These are phyloP conservation scores for Lobosporangium transversale DNA, from an alignment of 192 early-diverging fungal species.

Conservation along the genomic window DNA sequence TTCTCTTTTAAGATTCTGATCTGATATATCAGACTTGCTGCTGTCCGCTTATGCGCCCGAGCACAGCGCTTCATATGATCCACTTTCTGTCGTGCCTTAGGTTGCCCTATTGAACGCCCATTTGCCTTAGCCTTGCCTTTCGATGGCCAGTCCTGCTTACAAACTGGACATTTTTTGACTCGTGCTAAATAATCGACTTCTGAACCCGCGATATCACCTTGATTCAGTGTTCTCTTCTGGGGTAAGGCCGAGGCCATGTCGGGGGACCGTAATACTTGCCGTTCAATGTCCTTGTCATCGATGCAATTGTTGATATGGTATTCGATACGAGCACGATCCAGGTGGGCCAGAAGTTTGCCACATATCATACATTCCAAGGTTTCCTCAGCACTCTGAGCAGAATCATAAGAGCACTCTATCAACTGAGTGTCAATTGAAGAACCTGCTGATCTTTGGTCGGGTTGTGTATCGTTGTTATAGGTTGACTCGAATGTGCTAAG, in stretches of 20 bases:
- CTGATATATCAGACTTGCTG: slow-evolving; percentile 34
- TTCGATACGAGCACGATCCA: slow-evolving; percentile 27
- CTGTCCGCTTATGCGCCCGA: slow-evolving; percentile 21
- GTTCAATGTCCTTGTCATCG: slow-evolving; percentile 22
- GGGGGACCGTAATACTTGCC: slow-evolving; percentile 3
- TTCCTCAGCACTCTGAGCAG: neutral
- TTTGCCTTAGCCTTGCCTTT: slow-evolving; percentile 5
- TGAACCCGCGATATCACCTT: slow-evolving; percentile 15
- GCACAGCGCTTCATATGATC: slow-evolving; percentile 44
- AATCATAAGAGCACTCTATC: neutral
- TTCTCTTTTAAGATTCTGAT: slow-evolving; percentile 29
- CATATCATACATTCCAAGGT: slow-evolving; percentile 23
- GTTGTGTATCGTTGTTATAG: neutral
- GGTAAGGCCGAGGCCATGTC: neutral
- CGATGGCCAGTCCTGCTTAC: slow-evolving; percentile 31
- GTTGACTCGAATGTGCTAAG: neutral
- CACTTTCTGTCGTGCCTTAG: slow-evolving; percentile 27
- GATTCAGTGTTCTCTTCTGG: neutral
- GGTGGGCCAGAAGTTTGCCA: slow-evolving; percentile 23
- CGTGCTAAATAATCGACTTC: slow-evolving; percentile 32
- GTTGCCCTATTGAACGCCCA: neutral
- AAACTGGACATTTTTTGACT: slow-evolving; percentile 38
- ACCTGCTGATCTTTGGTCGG: neutral
- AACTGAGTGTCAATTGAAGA: neutral
- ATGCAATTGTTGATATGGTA: slow-evolving; percentile 46